Evolutionary conservation across 257 asterid species (phyloP).

Genomic region (Jacaranda copaia): DNA sequence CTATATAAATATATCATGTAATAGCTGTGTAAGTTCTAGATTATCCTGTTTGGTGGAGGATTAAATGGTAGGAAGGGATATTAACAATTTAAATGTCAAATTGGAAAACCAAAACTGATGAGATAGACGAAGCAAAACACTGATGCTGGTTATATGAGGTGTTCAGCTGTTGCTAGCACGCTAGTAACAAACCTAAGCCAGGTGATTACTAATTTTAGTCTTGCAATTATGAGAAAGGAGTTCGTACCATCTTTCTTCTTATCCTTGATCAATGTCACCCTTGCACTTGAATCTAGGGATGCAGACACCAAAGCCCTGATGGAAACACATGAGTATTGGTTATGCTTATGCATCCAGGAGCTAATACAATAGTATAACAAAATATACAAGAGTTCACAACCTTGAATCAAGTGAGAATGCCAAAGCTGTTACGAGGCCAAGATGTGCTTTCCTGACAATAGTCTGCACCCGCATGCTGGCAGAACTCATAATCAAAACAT

Average conservation of each 20-base stretch:
- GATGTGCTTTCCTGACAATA: slow-evolving; percentile 81
- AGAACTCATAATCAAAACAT: slow-evolving; percentile 60
- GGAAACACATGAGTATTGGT: slow-evolving; percentile 34
- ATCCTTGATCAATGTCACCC: slow-evolving; percentile 74
- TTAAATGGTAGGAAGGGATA: slow-evolving; percentile 10
- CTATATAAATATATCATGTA: neutral
- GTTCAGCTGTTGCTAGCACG: neutral
- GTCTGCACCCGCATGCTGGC: slow-evolving; percentile 59
- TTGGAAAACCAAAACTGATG: neutral
- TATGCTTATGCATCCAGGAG: slow-evolving; percentile 21
- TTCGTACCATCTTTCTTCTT: slow-evolving; percentile 62
- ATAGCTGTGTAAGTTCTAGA: neutral
- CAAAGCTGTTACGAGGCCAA: slow-evolving; percentile 82
- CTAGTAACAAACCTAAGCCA: slow-evolving; percentile 9
- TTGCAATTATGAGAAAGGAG: slow-evolving; percentile 11
- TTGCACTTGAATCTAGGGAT: slow-evolving; percentile 86
- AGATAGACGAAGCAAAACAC: neutral
- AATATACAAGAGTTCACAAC: slow-evolving; percentile 43
- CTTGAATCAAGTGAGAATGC: slow-evolving; percentile 88
- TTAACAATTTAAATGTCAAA: neutral
- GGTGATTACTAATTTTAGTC: slow-evolving; percentile 20
- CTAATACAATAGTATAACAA: slow-evolving; percentile 15
- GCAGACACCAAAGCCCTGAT: slow-evolving; percentile 80
- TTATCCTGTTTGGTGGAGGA: neutral
- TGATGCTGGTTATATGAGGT: slow-evolving; percentile 10